Conservation (phyloP, 2,329 filamentous ascomycete genomes). For the Aspergillus amoenus region DNA sequence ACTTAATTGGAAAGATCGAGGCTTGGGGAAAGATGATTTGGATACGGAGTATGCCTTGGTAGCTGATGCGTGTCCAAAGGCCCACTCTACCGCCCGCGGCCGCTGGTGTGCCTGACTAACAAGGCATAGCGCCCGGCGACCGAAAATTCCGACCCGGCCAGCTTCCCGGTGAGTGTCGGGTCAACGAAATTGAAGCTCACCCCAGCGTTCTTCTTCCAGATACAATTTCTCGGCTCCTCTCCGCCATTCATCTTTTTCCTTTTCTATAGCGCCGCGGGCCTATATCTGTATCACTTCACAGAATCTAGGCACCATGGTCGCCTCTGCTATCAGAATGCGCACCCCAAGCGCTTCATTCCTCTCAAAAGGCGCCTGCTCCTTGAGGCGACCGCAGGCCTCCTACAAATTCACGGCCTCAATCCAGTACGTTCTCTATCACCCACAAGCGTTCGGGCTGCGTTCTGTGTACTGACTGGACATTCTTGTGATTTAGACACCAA, state of each 20-base stretch:
- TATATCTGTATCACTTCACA: conserved; percentile 24
- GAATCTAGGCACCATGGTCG: conserved; percentile 53
- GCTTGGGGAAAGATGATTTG: neutral
- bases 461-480: conserved; percentile 20
- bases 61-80: conserved; percentile 28
- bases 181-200: neutral
- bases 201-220: neutral
- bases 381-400: conserved; percentile 47
- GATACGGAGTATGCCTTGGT: conserved; percentile 4
- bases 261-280: conserved; percentile 24
- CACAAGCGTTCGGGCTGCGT: neutral
- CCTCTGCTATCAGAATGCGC: conserved; percentile 49
- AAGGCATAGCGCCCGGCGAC: conserved; percentile 24
- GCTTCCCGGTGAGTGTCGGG: neutral
- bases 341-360: conserved; percentile 44
- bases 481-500: conserved; percentile 33
- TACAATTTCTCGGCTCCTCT: conserved; percentile 17
- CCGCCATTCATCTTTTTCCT: conserved; percentile 17
- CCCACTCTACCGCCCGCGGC: neutral
- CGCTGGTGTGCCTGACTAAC: conserved; percentile 21
- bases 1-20: conserved; percentile 12
- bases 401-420: conserved; percentile 44
- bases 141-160: conserved; percentile 27
- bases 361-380: conserved; percentile 40
- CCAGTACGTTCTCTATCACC: conserved; percentile 34